A percentile compares a stretch with the other conserved stretches of the same genome.
phyloP scores from a whole-genome alignment of 192 early-diverging fungal species.

The Helicostylum pulchrum region DNA sequence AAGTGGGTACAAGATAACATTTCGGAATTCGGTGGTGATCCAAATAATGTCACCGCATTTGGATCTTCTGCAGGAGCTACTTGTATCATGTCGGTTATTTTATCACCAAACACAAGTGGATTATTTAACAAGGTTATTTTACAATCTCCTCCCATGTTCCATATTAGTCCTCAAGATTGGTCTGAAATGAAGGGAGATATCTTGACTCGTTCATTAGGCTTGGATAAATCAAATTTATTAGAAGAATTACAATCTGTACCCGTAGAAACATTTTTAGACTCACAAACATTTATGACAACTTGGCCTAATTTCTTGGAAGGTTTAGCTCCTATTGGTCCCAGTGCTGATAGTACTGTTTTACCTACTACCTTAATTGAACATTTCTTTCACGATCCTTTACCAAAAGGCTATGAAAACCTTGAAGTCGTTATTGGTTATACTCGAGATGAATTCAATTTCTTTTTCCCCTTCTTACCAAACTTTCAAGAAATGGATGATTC shows the following conservation, averaged over 20 bases:
- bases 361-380: conserved; percentile 7
- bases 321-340: conserved; percentile 24
- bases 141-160: conserved; percentile 34
- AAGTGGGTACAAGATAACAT: conserved; percentile 63
- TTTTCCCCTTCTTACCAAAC: conserved; percentile 24
- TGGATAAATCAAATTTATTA: not conserved
- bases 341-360: conserved; percentile 5
- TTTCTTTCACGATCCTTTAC: conserved; percentile 16
- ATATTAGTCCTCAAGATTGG: conserved; percentile 24
- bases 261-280: conserved; percentile 14
- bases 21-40: conserved; percentile 61
- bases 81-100: conserved; percentile 38
- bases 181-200: conserved; percentile 22
- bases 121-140: conserved; percentile 41
- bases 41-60: conserved; percentile 50
- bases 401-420: conserved; percentile 1
- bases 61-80: conserved; percentile 59
- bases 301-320: conserved; percentile 34
- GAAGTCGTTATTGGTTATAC: conserved; percentile 27
- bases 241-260: conserved; percentile 7
- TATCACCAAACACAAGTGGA: conserved; percentile 32
- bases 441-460: conserved; percentile 29
- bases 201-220: conserved; percentile 18
- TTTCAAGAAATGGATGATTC: conserved; percentile 21
- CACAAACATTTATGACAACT: conserved; percentile 25